Base-by-base conservation (phyloP, 2,329 filamentous ascomycete species). In the Aspergillus melleus region DNA sequence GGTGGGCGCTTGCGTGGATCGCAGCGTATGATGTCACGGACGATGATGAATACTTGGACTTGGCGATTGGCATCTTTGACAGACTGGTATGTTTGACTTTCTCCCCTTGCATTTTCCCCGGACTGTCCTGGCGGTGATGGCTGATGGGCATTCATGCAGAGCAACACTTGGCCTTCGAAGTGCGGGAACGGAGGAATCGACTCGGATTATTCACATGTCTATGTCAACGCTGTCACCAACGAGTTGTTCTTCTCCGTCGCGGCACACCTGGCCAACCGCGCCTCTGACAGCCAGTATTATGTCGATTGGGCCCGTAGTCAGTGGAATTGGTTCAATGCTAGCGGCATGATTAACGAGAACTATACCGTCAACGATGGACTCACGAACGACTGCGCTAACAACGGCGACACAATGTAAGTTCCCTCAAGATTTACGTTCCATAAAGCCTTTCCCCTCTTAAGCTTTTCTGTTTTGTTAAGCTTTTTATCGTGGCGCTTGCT, bases 361-460 rank as follows among this genome's bases (percentile, higher is more conserved):
- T 74, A 79, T 54, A 80, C 79, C 2, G 81, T 86, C 70, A 86
- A 86, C 61, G 83, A 86, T 57, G 83, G 84, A 0, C 68, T 86
- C 2, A 73, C 75, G 12, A 64, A 70, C 24, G 81, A 76, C 49
- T 88, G 86, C 72, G 71, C 79, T 39, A 85, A 85, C 58, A 77
- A 79, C 44, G 73, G 71, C 22, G 69, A 67, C 6, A 70, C 71
- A 5, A 70, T 76, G 68, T 71, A 66, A 20, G 69, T 36, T 32
- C 30, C 4, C 12, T 12, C 30, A 3, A 12, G 9, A 2, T 32
- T 32, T 32, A 2, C 30, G 4, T 32, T 32, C 30, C 12, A 2
- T 11, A 12, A 10, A 32, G 10, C 22, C 5, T 24, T 5, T 4
- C 22, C 22, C 22, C 22, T 4, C 22, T 24, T 24, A 24, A 24